Evolutionary conservation across 495 filamentous ascomycete genomes (phyloP), one percentile per base, ranked within the genome.

Genomic region (Annulohypoxylon stygium): DNA sequence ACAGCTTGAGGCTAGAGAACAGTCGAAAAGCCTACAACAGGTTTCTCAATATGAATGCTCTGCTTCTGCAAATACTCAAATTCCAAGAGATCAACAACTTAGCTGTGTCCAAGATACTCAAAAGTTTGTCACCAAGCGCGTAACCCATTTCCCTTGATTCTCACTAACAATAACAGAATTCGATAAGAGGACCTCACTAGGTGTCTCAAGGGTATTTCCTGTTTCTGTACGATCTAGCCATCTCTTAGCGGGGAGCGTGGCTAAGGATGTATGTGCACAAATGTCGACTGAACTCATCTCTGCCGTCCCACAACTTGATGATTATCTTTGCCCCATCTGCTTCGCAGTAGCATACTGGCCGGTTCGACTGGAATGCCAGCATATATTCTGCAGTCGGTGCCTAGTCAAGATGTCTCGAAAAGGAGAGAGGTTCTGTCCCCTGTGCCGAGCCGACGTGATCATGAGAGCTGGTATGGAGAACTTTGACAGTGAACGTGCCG

Each of bases 261-360:
- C 92, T 25, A 91, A 88, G 69, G 86, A 90, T 45, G 81, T 93
- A 43, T 92, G 90, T 79, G 86, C 87, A 34, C 86, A 90, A 70
- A 80, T 94, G 50, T 88, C 87, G 4, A 84, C 84, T 11, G 86
- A 92, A 41, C 84, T 94, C 2, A 80, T 94, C 41, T 82, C 82
- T 11, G 81, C 89, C 48, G 89, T 93, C 14, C 92, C 92, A 11
- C 91, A 92, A 70, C 74, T 93, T 25, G 87, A 91, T 50, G 91
- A 93, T 79, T 92, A 91, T 79, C 83, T 87, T 30, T 94, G 92
- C 71, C 89, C 91, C n/a, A 87, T 94, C 16, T 94, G 92, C 83
- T 86, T 87, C 57, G 83, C 81, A 25, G 85, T 94, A 59, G 84
- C 86, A 39, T 92, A 88, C 79, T 86, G 90, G 74, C 92, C 92